Base-by-base conservation (phyloP, 208 protist species). In the Wallacemonas sp. region DNA sequence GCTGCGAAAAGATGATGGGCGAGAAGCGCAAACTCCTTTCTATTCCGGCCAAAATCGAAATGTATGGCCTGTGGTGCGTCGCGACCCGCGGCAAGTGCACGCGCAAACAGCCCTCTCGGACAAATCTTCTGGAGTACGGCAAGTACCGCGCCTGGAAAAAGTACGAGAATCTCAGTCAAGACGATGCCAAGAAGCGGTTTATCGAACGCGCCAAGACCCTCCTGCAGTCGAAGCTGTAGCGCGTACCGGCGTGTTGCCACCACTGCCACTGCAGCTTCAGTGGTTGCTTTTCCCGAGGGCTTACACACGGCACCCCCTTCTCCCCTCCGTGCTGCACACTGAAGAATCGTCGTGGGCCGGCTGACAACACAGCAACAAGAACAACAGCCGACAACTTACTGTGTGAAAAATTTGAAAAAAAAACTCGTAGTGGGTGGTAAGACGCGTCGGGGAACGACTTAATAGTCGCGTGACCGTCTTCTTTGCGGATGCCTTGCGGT, bases 41-140 rank as follows among this genome's bases (percentile, higher is more conserved):
- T 33, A 68, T 92, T 21, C 26, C 64, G 26, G 74, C 81, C 46
- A 96, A 96, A 68, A 83, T 91, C 1, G 76, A 89, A 66, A 79
- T 96, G 66, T 96, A 96, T 57, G 90, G 87, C 0, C 66, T 96
- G 59, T 96, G 83, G 83, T 89, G 87, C 53, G 84, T 92, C 27
- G 85, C 81, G 13, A 83, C 63, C 38, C 76, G 78, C 36, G 91
- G 82, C 1, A 80, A 82, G 44, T 89, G 83, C 54, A 90, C 72
- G 5, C 71, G 54, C 26, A 52, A 66, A 37, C 66, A 81, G 41
- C 91, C 91, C 12, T 89, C 74, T 36, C 78, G 78, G 19, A 22
- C 76, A 21, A 87, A 81, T 27, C 15, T 90, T 37, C 58, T 90
- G 1, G 81, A 79, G 32, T 90, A 87, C 60, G 63, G 82, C 19